These are phyloP conservation scores for Cutaneotrichosporon arboriforme DNA, from an alignment of 1,284 basidiomycete genomes.

Conservation along the genomic window DNA sequence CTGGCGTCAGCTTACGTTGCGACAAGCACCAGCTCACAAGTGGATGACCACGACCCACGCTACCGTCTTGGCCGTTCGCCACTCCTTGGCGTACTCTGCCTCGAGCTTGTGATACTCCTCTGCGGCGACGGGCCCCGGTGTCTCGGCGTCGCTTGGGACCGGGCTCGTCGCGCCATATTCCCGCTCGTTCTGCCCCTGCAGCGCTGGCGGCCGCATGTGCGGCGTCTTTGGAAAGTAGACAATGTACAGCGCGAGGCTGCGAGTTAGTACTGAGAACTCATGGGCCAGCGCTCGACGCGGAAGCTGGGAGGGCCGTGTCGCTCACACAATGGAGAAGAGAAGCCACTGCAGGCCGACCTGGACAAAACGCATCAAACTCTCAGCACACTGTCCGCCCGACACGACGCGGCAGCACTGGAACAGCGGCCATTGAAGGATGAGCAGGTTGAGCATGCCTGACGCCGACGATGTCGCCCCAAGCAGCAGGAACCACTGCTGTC, in stretches of 20 bases:
- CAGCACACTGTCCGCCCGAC: conserved; percentile 61
- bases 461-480: conserved; percentile 81
- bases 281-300: conserved; percentile 5
- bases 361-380: conserved; percentile 74
- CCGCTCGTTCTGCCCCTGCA: conserved; percentile 53
- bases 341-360: conserved; percentile 83
- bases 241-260: conserved; percentile 81
- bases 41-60: conserved; percentile 68
- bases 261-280: no score
- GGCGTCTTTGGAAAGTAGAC: conserved; percentile 72
- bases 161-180: not conserved
- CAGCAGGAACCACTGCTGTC: conserved; percentile 70
- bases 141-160: not conserved
- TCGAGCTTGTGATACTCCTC: not conserved
- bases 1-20: conserved; percentile 19
- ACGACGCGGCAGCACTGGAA: conserved; percentile 67
- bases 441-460: conserved; percentile 77
- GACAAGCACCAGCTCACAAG: conserved; percentile 56
- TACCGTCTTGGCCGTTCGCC: conserved; percentile 68
- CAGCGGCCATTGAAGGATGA: conserved; percentile 82
- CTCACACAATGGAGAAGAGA: conserved; percentile 76
- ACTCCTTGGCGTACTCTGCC: conserved; percentile 55
- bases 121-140: not conserved
- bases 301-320: not conserved
- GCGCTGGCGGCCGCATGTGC: conserved; percentile 33